Base-by-base conservation (phyloP, 1,284 basidiomycete genomes). In the Pseudozyma sp. region DNA sequence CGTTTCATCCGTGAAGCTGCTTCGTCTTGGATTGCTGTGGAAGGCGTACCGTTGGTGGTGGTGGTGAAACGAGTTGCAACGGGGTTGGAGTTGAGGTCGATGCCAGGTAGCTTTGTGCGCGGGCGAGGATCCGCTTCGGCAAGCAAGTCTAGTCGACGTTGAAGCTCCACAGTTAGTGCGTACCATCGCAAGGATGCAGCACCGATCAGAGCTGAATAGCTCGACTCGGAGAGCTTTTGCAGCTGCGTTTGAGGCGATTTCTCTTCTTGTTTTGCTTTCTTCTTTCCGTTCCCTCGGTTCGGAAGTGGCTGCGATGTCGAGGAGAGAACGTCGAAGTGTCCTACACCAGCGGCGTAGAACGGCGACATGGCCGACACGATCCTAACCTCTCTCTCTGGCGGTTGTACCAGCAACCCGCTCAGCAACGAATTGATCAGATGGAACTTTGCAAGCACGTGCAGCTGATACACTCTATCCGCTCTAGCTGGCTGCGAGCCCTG, bases 381-480 rank as follows among this genome's bases (percentile, higher is more conserved):
- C 9, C 81, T 56, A 16, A 83, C 65, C 53, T 83, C 79, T 8
- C 80, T 50, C 10, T 76, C 71, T 4, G 67, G 67, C 10, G 81
- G 81, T 9, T 77, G 60, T 7, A 77, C 48, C 7, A 81, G 52
- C 31, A 83, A 50, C n/a, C 74, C 68, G 17, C 74, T 68, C 2
- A 83, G 57, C 33, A 83, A 31, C 31, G 77, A 56, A 39, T 81
- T 80, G 35, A 83, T 43, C n/a, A 82, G 55, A 47, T 81, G 79
- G 42, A 81, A 82, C 7, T 65, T 52, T 4, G 60, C 74, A 1
- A 79, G 54, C 6, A 81, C 73, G n/a, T 80, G 66, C 11, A 63
- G 39, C 31, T 60, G 50, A 39, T 78, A 80, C 24, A 68, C 52
- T 13, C 44, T 33, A 13, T 63, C 63, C 2, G 16, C 33, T n/a